A percentile compares a stretch with the other conserved stretches of the same genome.
Evolutionary conservation across 345 rosid species (phyloP).

Genomic region (Clarkia xantiana): DNA sequence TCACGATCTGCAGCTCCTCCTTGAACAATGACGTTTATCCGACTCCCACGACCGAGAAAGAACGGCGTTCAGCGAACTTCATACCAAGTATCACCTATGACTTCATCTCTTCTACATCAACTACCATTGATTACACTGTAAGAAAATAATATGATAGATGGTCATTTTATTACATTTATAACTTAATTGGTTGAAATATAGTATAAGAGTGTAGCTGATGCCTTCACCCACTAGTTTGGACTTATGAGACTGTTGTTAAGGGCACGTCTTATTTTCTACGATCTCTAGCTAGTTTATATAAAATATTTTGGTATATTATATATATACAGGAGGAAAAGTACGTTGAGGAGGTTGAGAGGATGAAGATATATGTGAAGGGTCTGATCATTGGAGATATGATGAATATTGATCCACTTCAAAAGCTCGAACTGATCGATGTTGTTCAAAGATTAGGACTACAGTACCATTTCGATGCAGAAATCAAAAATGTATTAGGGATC

Average conservation of each 20-base stretch:
- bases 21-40: too few relatives aligned
- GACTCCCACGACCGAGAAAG: too few relatives aligned
- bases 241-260: too few relatives aligned
- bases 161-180: too few relatives aligned
- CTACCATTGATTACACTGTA: constrained; percentile 2
- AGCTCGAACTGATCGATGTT: constrained; percentile 12
- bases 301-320: too few relatives aligned
- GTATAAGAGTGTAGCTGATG: too few relatives aligned
- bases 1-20: too few relatives aligned
- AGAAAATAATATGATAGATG: too few relatives aligned
- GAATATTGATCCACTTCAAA: background rate
- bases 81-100: background rate
- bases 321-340: constrained; percentile 1
- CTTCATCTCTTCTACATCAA: background rate
- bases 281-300: too few relatives aligned
- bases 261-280: too few relatives aligned
- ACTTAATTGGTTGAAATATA: too few relatives aligned
- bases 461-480: constrained; percentile 11
- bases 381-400: background rate
- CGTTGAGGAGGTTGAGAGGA: background rate
- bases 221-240: too few relatives aligned
- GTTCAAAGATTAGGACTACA: constrained; percentile 14
- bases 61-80: constrained; percentile 2
- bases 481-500: constrained; percentile 1
- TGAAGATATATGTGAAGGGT: constrained; percentile 7